Evolutionary conservation across 805 yeast genomes (phyloP), one percentile per base, ranked within the genome.

Genomic region (Kluyveromyces nonfermentans): DNA sequence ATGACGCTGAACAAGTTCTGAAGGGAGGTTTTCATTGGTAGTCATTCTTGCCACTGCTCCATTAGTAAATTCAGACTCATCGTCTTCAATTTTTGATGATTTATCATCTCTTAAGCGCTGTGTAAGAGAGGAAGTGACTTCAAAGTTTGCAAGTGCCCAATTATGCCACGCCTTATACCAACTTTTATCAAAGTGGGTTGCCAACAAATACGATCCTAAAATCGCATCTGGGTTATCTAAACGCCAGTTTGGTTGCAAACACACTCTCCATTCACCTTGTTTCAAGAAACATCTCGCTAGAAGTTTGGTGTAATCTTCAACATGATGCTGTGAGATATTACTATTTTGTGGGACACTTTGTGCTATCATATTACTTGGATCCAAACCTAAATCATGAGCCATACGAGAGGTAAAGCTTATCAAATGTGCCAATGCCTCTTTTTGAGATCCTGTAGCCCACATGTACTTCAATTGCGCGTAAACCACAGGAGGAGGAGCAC

Each of bases 91-190:
- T 16, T 53, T 42, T 54, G 62, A 44, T 62, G 68, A 32, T 65
- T 59, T 56, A 31, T 48, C 60, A 47, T 32, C 54, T 33, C 44
- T 48, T 3, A 48, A 33, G 12, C 53, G 48, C 8, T 69, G 57
- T 0, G 71, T 64, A 21, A 72, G 67, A 21, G 82, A 70, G 0
- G 96, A 83, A 17, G 90, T 83, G 1, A 90, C 97, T 59, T 93
- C 97, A 60, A 89, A 93, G 63, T 94, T 93, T 1, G 97, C 97
- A 57, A 94, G 70, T 0, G 98, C 98, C 99, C 99, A 93, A 58
- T 88, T 90, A 61, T 93, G 99, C 98, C 98, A 94, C 15, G 97
- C 98, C 59, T 94, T 93, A 57, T 93, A 93, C 96, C 98, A 93
- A 19, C 77, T 75, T 31, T 77, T 72, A 60, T 93, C 97, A 63